These are phyloP conservation scores for Chionographis japonica DNA, from an alignment of 106 monocot genomes.

Conservation along the genomic window DNA sequence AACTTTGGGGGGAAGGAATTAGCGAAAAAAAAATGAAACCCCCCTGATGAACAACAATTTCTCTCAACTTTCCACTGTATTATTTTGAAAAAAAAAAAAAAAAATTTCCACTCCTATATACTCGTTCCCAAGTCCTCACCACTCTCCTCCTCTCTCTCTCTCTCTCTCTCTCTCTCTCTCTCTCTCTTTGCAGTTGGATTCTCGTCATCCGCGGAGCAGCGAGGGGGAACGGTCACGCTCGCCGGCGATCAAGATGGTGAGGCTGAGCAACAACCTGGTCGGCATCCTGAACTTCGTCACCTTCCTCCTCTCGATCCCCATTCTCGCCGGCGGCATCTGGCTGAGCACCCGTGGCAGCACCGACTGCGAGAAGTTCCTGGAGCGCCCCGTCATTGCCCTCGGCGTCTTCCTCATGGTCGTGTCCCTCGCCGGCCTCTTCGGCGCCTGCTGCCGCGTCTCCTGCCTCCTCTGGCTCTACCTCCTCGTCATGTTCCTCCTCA, in stretches of 20 bases:
- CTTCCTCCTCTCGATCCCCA: conserved; percentile 31
- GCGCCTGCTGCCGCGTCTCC: conserved; percentile 34
- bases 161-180: no score
- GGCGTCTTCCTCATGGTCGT: conserved; percentile 30
- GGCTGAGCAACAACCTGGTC: conserved; percentile 22
- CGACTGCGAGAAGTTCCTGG: conserved; percentile 34
- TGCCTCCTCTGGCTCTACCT: conserved; percentile 47
- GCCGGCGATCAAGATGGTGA: not conserved
- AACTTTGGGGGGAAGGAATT: no score
- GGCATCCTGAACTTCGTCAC: conserved; percentile 18
- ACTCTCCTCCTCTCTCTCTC: no score
- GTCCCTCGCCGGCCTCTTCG: conserved; percentile 33
- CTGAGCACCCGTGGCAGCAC: conserved; percentile 10
- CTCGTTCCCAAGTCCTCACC: no score
- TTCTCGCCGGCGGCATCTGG: conserved; percentile 27
- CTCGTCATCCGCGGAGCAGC: no score
- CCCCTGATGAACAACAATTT: no score
- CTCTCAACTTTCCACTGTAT: no score
- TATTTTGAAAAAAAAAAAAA: no score
- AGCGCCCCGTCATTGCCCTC: conserved; percentile 21
- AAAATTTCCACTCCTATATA: no score
- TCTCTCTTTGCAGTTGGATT: no score
- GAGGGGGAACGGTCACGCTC: no score
- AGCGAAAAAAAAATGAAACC: no score
- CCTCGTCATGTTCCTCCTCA: conserved; percentile 43